These are phyloP conservation scores for Datura wrightii DNA, from an alignment of 257 asterid species.

Conservation along the genomic window DNA sequence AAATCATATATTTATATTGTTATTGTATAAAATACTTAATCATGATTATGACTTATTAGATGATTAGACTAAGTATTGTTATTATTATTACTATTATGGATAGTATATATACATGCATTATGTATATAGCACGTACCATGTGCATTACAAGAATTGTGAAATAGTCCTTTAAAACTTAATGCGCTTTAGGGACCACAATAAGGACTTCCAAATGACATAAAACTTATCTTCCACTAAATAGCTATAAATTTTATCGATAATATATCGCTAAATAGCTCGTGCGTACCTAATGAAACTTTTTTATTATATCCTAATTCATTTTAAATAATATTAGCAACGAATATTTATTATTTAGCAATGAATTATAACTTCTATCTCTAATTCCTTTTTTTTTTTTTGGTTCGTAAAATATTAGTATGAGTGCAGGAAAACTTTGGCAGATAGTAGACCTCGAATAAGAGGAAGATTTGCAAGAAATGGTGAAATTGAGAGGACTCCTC, in stretches of 20 bases:
- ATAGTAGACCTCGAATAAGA: constrained; percentile 81
- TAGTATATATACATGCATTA: constrained; percentile 4
- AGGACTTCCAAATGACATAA: neutral
- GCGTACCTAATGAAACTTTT: neutral
- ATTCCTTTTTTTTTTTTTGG: neutral
- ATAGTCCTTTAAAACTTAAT: neutral
- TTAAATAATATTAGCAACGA: neutral
- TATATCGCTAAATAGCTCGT: too few species aligned
- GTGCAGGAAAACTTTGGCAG: constrained; percentile 91
- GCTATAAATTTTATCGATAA: neutral
- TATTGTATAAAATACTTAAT: neutral
- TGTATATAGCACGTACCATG: neutral
- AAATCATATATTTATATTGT: neutral
- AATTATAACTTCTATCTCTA: neutral
- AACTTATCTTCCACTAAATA: neutral
- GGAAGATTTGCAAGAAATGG: constrained; percentile 87
- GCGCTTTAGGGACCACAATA: constrained; percentile 1
- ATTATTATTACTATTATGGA: neutral
- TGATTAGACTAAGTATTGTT: neutral
- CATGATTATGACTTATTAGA: constrained; percentile 15
- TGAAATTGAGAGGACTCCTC: constrained; percentile 58
- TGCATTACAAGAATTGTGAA: constrained; percentile 13
- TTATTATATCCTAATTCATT: neutral
- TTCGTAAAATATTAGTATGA: constrained; percentile 59
- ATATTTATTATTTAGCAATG: neutral